Evolutionary conservation across 2,329 filamentous ascomycete genomes (phyloP), one percentile per base, ranked within the genome.

Genomic region (Colletotrichum plurivorum): DNA sequence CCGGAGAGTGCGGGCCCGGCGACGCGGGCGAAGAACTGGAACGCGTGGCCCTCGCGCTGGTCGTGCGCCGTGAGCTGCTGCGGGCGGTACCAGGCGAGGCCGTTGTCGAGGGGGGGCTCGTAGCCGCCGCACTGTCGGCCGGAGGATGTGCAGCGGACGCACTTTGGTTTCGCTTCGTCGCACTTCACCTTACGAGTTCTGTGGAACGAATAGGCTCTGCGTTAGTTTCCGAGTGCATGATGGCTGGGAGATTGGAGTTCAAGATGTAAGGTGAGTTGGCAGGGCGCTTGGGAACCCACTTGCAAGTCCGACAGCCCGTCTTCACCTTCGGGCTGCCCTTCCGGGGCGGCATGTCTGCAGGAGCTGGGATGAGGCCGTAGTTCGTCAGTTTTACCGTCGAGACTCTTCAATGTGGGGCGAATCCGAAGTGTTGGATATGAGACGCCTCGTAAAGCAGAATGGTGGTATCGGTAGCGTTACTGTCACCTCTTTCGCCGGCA

Each of bases 151-250:
- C 88, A 89, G 67, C 85, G 83, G 46, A 82, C 76, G 72, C 88
- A 90, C 46, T 76, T 78, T 1, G 87, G 87, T 63, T 85, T 87
- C n/a, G 76, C 78, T 75, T 89, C 87, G 70, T 88, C 87, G 75
- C 87, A 89, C 75, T 88, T 89, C 54, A 89, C 83, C 68, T 86
- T 85, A 62, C 87, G 84, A 53, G 85, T 82, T 76, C 85, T 88
- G 62, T 36, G n/a, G 4, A 45, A 25, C 36, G 18, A 48, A 5
- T n/a, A 27, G 55, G 2, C 13, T n/a, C 27, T 20, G 16, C n/a
- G 46, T 60, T 41, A 59, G 57, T 43, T 41, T 27, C 15, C 20
- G 25, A 27, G 25, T 52, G 46, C n/a, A 18, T 27, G 20, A 5
- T n/a, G 55, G 10, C 4, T 3, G 55, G 15, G 20, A 10, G 12